These are phyloP conservation scores for Lentinula boryana DNA, from an alignment of 768 basidiomycete genomes.

Conservation along the genomic window DNA sequence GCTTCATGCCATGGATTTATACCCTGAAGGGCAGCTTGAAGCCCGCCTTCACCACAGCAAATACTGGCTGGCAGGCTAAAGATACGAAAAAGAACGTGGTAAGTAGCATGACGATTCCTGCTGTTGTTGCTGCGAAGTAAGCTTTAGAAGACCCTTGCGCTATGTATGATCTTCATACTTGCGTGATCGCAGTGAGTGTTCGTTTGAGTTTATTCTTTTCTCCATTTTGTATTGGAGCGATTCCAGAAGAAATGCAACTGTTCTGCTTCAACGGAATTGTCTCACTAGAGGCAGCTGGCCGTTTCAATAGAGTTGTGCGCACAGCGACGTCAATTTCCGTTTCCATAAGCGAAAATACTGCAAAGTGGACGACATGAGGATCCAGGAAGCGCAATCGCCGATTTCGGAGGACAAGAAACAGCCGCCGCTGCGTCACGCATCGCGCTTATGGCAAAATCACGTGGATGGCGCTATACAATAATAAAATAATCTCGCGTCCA, in stretches of 20 bases:
- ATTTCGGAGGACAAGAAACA: neutral
- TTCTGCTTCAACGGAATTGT: neutral
- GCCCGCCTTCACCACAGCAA: neutral
- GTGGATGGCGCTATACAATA: neutral
- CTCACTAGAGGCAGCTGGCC: neutral
- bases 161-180: neutral
- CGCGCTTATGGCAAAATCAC: neutral
- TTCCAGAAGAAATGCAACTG: neutral
- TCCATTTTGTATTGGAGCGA: neutral
- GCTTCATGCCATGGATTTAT: neutral
- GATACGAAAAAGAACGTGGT: slow-evolving; percentile 4
- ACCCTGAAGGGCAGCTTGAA: neutral
- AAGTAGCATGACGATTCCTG: neutral
- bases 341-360: neutral
- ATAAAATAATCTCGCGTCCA: neutral
- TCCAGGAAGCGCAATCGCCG: neutral
- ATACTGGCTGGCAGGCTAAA: neutral
- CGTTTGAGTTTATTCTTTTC: neutral
- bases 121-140: neutral
- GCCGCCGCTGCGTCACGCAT: neutral
- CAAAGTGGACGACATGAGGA: neutral
- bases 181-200: neutral
- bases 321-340: neutral
- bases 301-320: neutral
- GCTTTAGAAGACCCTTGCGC: neutral